A percentile compares a stretch with the other conserved stretches of the same genome.
phyloP scores from a whole-genome alignment of 495 filamentous ascomycete species.

The Clavariopsis aquatica region DNA sequence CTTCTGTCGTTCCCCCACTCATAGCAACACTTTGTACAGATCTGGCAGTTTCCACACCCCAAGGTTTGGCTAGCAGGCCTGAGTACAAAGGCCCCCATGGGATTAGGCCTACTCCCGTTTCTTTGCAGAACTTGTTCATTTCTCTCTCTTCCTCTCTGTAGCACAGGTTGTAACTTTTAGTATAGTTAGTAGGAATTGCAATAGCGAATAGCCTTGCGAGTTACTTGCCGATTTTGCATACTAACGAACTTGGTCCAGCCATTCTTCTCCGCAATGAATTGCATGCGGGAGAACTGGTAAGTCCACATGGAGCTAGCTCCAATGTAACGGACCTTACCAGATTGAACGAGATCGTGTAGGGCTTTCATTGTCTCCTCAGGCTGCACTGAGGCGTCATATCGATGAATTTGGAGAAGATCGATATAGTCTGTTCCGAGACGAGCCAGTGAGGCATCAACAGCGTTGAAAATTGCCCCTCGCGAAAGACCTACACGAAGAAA shows the following conservation, averaged over 20 bases:
- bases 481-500: slow-evolving; percentile 22
- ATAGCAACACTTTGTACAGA: neutral
- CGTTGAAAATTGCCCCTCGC: slow-evolving; percentile 58
- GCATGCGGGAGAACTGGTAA: slow-evolving; percentile 58
- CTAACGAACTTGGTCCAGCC: slow-evolving; percentile 59
- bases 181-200: too few relatives aligned
- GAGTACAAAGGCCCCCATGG: slow-evolving; percentile 11
- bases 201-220: too few relatives aligned
- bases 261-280: slow-evolving; percentile 53
- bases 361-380: slow-evolving; percentile 70
- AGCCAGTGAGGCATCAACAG: slow-evolving; percentile 64
- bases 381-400: slow-evolving; percentile 58
- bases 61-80: slow-evolving; percentile 12
- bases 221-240: slow-evolving; percentile 53
- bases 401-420: slow-evolving; percentile 73
- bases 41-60: neutral
- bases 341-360: slow-evolving; percentile 58
- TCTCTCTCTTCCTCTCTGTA: slow-evolving; percentile 56
- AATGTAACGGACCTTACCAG: slow-evolving; percentile 55
- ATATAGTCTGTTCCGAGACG: slow-evolving; percentile 67
- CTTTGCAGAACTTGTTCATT: slow-evolving; percentile 36
- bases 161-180: slow-evolving; percentile 53
- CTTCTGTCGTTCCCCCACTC: slow-evolving; percentile 3
- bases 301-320: slow-evolving; percentile 53
- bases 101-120: slow-evolving; percentile 28